Evolutionary conservation across 225 moss, liverwort and hornwort species (phyloP), one percentile per base, ranked within the genome.

Genomic region (Sphagnum contortum): DNA sequence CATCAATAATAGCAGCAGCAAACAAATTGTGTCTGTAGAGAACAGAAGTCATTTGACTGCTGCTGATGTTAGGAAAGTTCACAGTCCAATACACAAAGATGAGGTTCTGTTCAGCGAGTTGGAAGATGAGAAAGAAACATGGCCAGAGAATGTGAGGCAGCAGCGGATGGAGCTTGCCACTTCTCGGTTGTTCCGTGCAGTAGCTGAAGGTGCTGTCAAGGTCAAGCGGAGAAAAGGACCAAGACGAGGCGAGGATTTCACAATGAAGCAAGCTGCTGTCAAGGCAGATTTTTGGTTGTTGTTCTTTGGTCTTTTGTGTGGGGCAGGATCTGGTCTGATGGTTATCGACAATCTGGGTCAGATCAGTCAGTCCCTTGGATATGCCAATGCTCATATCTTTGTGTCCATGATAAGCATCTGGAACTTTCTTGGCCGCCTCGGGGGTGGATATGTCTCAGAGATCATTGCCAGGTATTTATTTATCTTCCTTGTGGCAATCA

Each of bases 201-300:
- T 78, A 3, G 78, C 82, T 0, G 76, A 74, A 61, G 83, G 94
- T 8, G 94, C 91, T 14, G 77, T 95, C 64, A 95, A 88, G 71
- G 3, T 95, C 68, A 89, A 88, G 69, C 79, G 89, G 11, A 83
- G 83, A 64, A 89, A 84, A 62, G 94, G 94, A 0, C 94, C 94
- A 5, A 84, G 82, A 9, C 75, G 94, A 72, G 94, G 94, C 2
- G 91, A 95, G 64, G 88, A 95, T 51, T 95, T 95, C 75, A 91
- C 91, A 2, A 50, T 95, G 66, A n/a, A 49, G 12, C 72, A 95
- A 68, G 94, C 94, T 45, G 82, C 92, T 59, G 68, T 87, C 59
- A 95, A 95, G 64, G 94, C 94, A 2, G 94, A 95, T 51, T 84
- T 89, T 56, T 95, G 94, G 94, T 77, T 95, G 45, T 71, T 95